phyloP scores from a whole-genome alignment of 139 green algal species.

The Coelastrella sp. region DNA sequence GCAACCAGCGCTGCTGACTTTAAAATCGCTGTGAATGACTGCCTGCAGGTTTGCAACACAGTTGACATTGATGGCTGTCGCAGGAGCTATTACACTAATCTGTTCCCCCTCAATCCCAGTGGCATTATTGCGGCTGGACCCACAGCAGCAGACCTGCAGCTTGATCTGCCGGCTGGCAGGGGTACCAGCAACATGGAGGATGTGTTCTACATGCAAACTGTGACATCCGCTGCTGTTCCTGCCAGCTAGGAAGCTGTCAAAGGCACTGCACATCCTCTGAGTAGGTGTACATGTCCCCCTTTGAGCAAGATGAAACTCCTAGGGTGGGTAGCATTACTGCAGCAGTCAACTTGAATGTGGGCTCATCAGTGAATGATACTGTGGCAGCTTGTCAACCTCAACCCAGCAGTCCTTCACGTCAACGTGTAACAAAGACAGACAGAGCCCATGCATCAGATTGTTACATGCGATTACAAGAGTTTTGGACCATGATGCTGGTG shows the following conservation, averaged over 20 bases:
- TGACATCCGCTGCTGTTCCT: constrained; percentile 5
- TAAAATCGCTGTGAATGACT: not conserved
- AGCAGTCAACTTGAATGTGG: not conserved
- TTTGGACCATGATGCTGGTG: too few relatives aligned
- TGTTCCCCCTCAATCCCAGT: constrained; percentile 95
- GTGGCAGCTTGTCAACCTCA: too few relatives aligned
- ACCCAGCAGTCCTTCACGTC: too few relatives aligned
- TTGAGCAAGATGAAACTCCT: too few relatives aligned
- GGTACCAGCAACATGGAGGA: constrained; percentile 27
- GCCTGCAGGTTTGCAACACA: constrained; percentile 69
- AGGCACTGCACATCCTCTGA: too few relatives aligned
- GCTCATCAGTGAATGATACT: too few relatives aligned
- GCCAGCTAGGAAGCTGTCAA: not conserved
- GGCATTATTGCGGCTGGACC: constrained; percentile 87
- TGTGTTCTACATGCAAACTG: constrained; percentile 34
- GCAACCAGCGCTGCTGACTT: not conserved
- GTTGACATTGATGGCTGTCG: constrained; percentile 85
- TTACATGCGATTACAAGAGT: too few relatives aligned
- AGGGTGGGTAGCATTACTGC: not conserved
- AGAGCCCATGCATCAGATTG: too few relatives aligned
- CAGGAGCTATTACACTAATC: constrained; percentile 79
- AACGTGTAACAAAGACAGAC: too few relatives aligned
- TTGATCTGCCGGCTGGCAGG: constrained; percentile 38
- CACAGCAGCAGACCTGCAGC: constrained; percentile 59
- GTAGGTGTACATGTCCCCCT: too few relatives aligned